phyloP scores from a whole-genome alignment of 495 filamentous ascomycete genomes.

The Lepraria neglecta region DNA sequence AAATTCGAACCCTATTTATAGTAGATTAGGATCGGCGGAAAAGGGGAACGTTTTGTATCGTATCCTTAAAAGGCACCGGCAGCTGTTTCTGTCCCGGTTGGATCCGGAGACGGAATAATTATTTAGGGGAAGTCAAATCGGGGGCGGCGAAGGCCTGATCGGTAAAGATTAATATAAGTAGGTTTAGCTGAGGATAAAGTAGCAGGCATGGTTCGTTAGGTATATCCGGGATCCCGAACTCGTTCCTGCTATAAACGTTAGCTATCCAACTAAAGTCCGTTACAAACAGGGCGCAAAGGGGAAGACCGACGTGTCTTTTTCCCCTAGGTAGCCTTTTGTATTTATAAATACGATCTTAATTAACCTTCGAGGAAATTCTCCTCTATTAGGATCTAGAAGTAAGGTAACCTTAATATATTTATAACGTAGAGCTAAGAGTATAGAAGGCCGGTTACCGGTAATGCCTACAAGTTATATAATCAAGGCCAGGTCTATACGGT shows the following conservation, averaged over 20 bases:
- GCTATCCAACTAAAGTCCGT: not conserved
- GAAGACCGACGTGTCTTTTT: conserved; percentile 13
- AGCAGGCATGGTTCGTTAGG: not conserved
- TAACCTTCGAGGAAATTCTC: conserved; percentile 6
- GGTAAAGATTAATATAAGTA: not conserved
- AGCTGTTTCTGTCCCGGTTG: not conserved
- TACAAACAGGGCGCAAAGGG: not conserved
- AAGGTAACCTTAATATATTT: conserved; percentile 16
- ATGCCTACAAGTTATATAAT: conserved; percentile 17
- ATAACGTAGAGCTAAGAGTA: conserved; percentile 12
- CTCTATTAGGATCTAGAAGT: not conserved
- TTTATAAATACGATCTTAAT: conserved; percentile 11
- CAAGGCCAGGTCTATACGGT: conserved; percentile 13
- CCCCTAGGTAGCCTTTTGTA: conserved; percentile 17
- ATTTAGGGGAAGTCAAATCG: not conserved
- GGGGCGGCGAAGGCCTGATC: not conserved
- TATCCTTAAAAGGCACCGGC: conserved; percentile 14
- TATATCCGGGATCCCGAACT: not conserved
- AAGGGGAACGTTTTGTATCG: conserved; percentile 12
- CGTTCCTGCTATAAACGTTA: not conserved
- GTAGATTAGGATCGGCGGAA: conserved; percentile 15
- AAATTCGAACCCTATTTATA: conserved; percentile 12
- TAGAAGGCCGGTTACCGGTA: conserved; percentile 12
- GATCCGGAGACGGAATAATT: not conserved
- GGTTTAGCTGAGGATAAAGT: not conserved